phyloP scores from a whole-genome alignment of 768 basidiomycete genomes.

The Scleroderma citrinum region DNA sequence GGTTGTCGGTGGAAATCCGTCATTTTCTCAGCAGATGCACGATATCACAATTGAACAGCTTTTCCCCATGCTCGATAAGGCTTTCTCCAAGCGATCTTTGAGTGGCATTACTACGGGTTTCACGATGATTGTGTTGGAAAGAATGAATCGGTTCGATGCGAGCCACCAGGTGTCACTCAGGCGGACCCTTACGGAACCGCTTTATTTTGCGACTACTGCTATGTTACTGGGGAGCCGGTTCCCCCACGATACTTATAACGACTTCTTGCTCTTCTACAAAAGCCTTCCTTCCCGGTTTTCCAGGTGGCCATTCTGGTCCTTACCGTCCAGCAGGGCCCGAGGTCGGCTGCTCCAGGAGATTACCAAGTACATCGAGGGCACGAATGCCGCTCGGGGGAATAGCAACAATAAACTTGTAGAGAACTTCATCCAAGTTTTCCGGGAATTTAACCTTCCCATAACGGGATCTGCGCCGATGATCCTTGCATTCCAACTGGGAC shows the following conservation, averaged over 20 bases:
- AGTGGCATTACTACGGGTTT: slow-evolving; percentile 9
- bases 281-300: slow-evolving; percentile 14
- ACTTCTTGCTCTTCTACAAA: slow-evolving; percentile 13
- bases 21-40: slow-evolving; percentile 7
- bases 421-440: slow-evolving; percentile 14
- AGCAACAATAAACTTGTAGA: slow-evolving; percentile 5
- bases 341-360: slow-evolving; percentile 3
- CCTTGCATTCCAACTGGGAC: slow-evolving; percentile 16
- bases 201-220: slow-evolving; percentile 15
- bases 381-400: neutral
- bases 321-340: slow-evolving; percentile 12
- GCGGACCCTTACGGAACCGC: slow-evolving; percentile 12
- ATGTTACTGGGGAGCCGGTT: slow-evolving; percentile 16
- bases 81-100: slow-evolving; percentile 10
- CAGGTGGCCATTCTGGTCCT: slow-evolving; percentile 8
- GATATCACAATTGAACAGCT: slow-evolving; percentile 14
- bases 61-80: slow-evolving; percentile 17
- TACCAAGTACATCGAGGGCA: slow-evolving; percentile 9
- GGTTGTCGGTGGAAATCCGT: slow-evolving; percentile 8
- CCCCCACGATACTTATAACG: slow-evolving; percentile 14
- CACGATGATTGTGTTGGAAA: slow-evolving; percentile 7
- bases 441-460: slow-evolving; percentile 11
- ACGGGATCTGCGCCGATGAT: slow-evolving; percentile 14
- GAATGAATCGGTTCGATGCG: slow-evolving; percentile 6
- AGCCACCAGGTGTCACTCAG: slow-evolving; percentile 9